Percentiles rank a stretch among this genome's conserved stretches.
Evolutionary conservation across 371 early-diverging fungal species (phyloP).

Genomic region (Blakeslea trispora): DNA sequence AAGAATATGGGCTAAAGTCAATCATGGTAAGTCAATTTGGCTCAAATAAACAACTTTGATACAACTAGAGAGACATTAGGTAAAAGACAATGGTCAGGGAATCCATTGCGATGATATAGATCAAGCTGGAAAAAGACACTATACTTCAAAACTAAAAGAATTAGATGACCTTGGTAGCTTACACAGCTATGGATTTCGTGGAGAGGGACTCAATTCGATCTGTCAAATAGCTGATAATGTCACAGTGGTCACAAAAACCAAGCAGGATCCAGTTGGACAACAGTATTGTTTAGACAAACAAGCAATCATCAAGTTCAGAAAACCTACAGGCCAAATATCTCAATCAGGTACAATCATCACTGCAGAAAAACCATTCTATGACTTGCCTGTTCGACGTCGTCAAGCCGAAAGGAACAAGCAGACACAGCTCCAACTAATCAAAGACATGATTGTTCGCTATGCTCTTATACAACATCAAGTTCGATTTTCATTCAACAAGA

Average conservation of each 20-base stretch:
- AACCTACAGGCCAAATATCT: not conserved
- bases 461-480: conserved; percentile 36
- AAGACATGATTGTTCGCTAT: conserved; percentile 32
- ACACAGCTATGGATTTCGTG: conserved; percentile 72
- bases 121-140: conserved; percentile 53
- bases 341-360: conserved; percentile 38
- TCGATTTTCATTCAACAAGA: conserved; percentile 24
- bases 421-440: conserved; percentile 20
- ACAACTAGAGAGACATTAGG: conserved; percentile 11
- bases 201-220: conserved; percentile 61
- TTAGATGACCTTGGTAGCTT: conserved; percentile 62
- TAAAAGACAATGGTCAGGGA: conserved; percentile 65
- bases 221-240: conserved; percentile 40
- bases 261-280: conserved; percentile 31
- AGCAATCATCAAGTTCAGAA: conserved; percentile 26
- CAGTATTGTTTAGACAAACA: conserved; percentile 34
- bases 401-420: conserved; percentile 27
- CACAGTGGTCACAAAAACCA: conserved; percentile 39
- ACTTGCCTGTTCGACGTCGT: conserved; percentile 52
- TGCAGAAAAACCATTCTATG: conserved; percentile 40
- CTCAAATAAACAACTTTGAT: not conserved
- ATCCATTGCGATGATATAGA: conserved; percentile 46
- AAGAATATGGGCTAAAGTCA: conserved; percentile 37
- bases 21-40: conserved; percentile 25
- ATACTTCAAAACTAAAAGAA: conserved; percentile 70